Conservation (phyloP, 2,329 filamentous ascomycete species). For the Aspergillus ochraceus region DNA sequence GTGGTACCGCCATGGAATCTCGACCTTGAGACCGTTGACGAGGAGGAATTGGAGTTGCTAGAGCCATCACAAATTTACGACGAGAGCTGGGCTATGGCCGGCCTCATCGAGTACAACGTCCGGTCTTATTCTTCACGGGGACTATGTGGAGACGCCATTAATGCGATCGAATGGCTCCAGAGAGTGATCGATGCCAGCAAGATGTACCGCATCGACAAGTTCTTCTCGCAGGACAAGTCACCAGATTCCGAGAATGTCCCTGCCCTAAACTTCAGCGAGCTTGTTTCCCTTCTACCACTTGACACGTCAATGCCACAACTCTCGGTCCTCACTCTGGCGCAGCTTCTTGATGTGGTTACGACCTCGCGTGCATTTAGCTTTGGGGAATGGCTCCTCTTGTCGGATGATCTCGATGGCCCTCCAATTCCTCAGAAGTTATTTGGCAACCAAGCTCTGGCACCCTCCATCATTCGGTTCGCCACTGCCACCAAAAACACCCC, state of each 20-base stretch:
- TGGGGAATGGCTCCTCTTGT: constrained; percentile 55
- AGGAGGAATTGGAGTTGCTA: constrained; percentile 22
- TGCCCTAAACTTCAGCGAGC: constrained; percentile 19
- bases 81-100: constrained; percentile 33
- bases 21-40: constrained; percentile 16
- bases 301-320: constrained; percentile 40
- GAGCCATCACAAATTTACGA: constrained; percentile 32
- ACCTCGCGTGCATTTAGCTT: constrained; percentile 49
- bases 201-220: constrained; percentile 32
- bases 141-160: constrained; percentile 29
- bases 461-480: constrained; percentile 57
- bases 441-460: constrained; percentile 48
- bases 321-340: constrained; percentile 49
- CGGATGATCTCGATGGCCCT: constrained; percentile 55
- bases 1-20: constrained; percentile 35
- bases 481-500: constrained; percentile 47
- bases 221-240: constrained; percentile 27
- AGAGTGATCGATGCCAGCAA: constrained; percentile 38
- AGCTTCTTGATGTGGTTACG: constrained; percentile 53
- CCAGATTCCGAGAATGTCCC: constrained; percentile 13
- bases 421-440: constrained; percentile 50
- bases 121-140: constrained; percentile 24
- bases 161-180: constrained; percentile 33
- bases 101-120: constrained; percentile 35
- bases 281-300: constrained; percentile 18